These are phyloP conservation scores for Huntiella bhutanensis DNA, from an alignment of 2,329 filamentous ascomycete genomes.

Conservation along the genomic window DNA sequence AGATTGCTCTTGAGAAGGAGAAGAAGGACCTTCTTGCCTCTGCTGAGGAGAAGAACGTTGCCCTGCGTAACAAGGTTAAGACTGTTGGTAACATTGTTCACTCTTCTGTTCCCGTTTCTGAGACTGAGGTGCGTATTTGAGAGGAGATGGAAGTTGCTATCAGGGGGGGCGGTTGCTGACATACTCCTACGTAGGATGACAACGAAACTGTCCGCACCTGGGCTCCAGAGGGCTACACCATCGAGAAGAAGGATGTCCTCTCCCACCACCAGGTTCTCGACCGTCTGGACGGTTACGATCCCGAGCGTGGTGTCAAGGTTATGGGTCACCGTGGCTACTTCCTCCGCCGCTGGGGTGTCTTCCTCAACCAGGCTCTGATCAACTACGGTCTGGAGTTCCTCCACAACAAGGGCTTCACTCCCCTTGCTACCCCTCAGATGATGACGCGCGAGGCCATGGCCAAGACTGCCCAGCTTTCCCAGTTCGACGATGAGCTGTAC, in stretches of 20 bases:
- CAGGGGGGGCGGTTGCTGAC: background rate
- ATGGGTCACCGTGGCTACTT: slow-evolving; percentile 92
- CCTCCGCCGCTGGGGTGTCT: slow-evolving; percentile 72
- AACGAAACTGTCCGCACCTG: slow-evolving; percentile 62
- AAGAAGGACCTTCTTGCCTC: slow-evolving; percentile 62
- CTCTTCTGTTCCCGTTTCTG: slow-evolving; percentile 62
- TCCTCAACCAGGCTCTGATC: slow-evolving; percentile 72
- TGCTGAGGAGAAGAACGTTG: slow-evolving; percentile 55
- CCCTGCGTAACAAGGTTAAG: slow-evolving; percentile 60
- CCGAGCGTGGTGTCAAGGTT: slow-evolving; percentile 80
- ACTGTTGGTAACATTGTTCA: slow-evolving; percentile 60
- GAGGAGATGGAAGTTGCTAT: background rate
- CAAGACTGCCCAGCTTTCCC: slow-evolving; percentile 90
- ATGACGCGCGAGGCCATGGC: slow-evolving; percentile 94
- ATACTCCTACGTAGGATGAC: slow-evolving; percentile 38
- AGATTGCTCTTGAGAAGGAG: slow-evolving; percentile 57
- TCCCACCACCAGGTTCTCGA: slow-evolving; percentile 91
- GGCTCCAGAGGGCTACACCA: slow-evolving; percentile 55
- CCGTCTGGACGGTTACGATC: slow-evolving; percentile 77
- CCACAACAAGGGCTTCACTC: slow-evolving; percentile 58
- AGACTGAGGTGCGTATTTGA: slow-evolving; percentile 46
- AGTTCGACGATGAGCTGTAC: slow-evolving; percentile 96
- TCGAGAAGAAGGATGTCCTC: slow-evolving; percentile 59
- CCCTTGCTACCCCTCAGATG: slow-evolving; percentile 77
- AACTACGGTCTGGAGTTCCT: slow-evolving; percentile 92